These are phyloP conservation scores for Pythium angustatum DNA, from an alignment of 352 stramenopile species.

Conservation along the genomic window DNA sequence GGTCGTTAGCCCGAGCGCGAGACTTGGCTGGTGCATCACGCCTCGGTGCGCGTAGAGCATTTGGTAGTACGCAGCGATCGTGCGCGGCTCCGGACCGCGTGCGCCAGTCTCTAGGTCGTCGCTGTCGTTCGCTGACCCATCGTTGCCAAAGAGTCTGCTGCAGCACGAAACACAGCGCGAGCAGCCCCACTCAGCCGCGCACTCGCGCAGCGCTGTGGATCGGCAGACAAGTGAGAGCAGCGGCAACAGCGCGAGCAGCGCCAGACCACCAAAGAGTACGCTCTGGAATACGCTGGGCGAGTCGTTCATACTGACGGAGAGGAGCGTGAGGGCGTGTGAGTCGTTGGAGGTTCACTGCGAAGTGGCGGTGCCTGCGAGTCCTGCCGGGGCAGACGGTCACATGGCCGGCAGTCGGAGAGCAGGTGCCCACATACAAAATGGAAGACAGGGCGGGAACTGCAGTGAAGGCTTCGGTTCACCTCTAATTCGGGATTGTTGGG, in stretches of 20 bases:
- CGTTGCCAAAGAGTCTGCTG: not conserved
- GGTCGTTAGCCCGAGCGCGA: conserved; percentile 52
- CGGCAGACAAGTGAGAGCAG: conserved; percentile 5
- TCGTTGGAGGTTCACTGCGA: not conserved
- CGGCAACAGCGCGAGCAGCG: conserved; percentile 13
- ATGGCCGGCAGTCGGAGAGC: no score
- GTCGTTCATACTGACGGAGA: conserved; percentile 1
- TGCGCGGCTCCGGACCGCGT: conserved; percentile 1
- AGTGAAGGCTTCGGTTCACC: no score
- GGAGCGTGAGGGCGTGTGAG: not conserved
- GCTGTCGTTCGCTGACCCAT: not conserved
- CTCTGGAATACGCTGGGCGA: conserved; percentile 5
- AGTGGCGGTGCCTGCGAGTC: no score
- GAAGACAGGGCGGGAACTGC: no score
- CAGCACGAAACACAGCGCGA: not conserved
- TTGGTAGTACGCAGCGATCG: conserved; percentile 15
- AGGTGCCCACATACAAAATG: no score
- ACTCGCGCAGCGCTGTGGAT: conserved; percentile 8
- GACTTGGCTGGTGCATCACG: not conserved
- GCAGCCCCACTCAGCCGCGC: conserved; percentile 7
- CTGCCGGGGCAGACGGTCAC: no score
- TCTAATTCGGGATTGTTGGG: no score
- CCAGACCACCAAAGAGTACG: conserved; percentile 16
- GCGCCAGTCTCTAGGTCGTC: conserved; percentile 1
- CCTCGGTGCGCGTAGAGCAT: conserved; percentile 4